These are phyloP conservation scores for Acanthamoeba sp. DNA, from an alignment of 208 protist species.

Conservation along the genomic window DNA sequence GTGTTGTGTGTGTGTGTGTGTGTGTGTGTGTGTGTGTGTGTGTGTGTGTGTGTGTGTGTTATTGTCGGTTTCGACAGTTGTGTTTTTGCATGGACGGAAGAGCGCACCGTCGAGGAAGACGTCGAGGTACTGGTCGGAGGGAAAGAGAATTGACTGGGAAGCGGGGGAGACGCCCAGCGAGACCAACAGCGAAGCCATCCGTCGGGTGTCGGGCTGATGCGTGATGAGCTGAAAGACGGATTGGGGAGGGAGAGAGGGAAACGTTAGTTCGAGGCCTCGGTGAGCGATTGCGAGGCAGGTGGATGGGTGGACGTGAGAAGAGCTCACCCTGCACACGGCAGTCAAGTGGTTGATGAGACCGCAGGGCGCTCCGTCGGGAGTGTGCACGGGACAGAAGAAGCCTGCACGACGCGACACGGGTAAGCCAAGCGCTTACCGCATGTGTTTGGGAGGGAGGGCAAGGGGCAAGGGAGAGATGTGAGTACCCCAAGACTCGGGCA, in stretches of 20 bases:
- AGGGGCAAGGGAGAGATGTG: neutral
- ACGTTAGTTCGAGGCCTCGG: neutral
- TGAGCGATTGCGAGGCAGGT: too few species aligned
- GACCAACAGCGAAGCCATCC: slow-evolving; percentile 5
- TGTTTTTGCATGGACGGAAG: slow-evolving; percentile 63
- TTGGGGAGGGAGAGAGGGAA: neutral
- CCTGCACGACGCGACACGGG: slow-evolving; percentile 63
- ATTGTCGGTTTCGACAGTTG: too few species aligned
- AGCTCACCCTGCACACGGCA: slow-evolving; percentile 15
- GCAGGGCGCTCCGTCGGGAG: slow-evolving; percentile 99
- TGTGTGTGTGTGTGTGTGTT: too few species aligned
- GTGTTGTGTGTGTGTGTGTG: too few species aligned
- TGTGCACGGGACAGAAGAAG: slow-evolving; percentile 99
- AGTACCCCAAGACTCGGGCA: slow-evolving; percentile 98
- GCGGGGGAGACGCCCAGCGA: slow-evolving; percentile 57
- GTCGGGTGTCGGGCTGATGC: neutral
- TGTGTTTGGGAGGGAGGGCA: too few species aligned
- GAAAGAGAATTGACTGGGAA: slow-evolving; percentile 17
- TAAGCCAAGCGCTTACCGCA: neutral
- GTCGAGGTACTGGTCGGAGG: slow-evolving; percentile 60
- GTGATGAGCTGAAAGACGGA: slow-evolving; percentile 63
- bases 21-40: too few species aligned
- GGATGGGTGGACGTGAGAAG: too few species aligned
- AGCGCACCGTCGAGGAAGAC: slow-evolving; percentile 95
- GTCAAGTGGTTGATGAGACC: slow-evolving; percentile 99